Evolutionary conservation across 2,329 filamentous ascomycete genomes (phyloP).

Genomic region (Verticillium nonalfalfae): DNA sequence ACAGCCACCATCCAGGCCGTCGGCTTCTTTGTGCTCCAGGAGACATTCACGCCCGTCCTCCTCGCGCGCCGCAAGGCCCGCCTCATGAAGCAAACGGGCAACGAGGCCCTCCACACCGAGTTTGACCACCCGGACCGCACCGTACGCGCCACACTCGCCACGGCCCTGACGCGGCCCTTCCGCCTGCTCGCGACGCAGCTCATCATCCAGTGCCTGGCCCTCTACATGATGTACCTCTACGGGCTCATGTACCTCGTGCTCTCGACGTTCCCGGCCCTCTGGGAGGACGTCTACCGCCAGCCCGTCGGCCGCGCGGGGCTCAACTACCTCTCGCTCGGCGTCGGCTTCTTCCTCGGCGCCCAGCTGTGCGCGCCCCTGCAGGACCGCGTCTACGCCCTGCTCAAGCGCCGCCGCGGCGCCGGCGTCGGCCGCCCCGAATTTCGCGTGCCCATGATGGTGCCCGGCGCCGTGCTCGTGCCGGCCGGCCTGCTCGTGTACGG

Average conservation of each 20-base stretch:
- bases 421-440: slow-evolving; percentile 34
- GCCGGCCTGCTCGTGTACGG: slow-evolving; percentile 38
- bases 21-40: slow-evolving; percentile 54
- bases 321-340: slow-evolving; percentile 40
- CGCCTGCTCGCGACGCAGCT: slow-evolving; percentile 39
- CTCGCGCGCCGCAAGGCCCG: slow-evolving; percentile 49
- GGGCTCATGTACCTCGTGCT: slow-evolving; percentile 45
- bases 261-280: slow-evolving; percentile 41
- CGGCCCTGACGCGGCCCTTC: slow-evolving; percentile 32
- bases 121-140: slow-evolving; percentile 37
- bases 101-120: slow-evolving; percentile 38
- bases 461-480: slow-evolving; percentile 31
- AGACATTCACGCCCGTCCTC: slow-evolving; percentile 59
- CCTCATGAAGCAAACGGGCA: slow-evolving; percentile 54
- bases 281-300: slow-evolving; percentile 35
- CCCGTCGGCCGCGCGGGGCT: slow-evolving; percentile 35
- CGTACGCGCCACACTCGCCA: slow-evolving; percentile 2
- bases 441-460: slow-evolving; percentile 34
- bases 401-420: slow-evolving; percentile 31
- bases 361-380: slow-evolving; percentile 34
- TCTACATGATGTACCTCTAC: slow-evolving; percentile 40
- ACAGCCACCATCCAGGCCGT: slow-evolving; percentile 54
- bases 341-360: slow-evolving; percentile 43
- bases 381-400: slow-evolving; percentile 35
- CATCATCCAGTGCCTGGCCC: slow-evolving; percentile 37